These are phyloP conservation scores for Ophiostoma montium DNA, from an alignment of 2,329 filamentous ascomycete species.

Conservation along the genomic window DNA sequence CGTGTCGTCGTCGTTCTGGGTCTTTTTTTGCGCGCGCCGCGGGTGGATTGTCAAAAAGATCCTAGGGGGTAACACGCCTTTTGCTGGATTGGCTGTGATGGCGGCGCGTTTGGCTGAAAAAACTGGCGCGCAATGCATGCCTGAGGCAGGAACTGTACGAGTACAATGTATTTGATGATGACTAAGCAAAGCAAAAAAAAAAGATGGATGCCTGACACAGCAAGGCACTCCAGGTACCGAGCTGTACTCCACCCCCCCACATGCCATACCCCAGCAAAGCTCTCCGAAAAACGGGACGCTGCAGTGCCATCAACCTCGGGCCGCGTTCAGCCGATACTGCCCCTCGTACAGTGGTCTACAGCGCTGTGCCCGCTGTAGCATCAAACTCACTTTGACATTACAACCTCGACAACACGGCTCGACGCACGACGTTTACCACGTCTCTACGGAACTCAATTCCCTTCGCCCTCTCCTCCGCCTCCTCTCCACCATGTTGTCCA, in stretches of 20 bases:
- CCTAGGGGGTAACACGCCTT: background rate
- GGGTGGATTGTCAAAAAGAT: background rate
- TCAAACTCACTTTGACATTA: no score
- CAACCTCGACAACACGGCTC: no score
- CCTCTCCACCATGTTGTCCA: conserved; percentile 10
- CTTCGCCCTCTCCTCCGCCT: no score
- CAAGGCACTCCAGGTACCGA: background rate
- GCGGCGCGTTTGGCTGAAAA: background rate
- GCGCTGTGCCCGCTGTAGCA: background rate
- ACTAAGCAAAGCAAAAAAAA: no score
- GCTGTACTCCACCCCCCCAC: background rate
- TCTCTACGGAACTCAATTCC: no score
- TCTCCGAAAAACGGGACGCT: conserved; percentile 19
- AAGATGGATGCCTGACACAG: background rate
- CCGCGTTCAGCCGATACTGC: conserved; percentile 23
- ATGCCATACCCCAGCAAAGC: conserved; percentile 1
- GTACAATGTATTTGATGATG: background rate
- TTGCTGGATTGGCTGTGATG: background rate
- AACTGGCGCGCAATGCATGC: conserved; percentile 1
- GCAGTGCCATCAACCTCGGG: conserved; percentile 22
- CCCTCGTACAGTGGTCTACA: background rate
- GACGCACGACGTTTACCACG: no score
- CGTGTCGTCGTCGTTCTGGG: background rate
- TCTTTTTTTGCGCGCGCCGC: background rate
- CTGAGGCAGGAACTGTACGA: background rate